Conservation (phyloP, 768 basidiomycete genomes). For the Cystofilobasidium ferigula region DNA sequence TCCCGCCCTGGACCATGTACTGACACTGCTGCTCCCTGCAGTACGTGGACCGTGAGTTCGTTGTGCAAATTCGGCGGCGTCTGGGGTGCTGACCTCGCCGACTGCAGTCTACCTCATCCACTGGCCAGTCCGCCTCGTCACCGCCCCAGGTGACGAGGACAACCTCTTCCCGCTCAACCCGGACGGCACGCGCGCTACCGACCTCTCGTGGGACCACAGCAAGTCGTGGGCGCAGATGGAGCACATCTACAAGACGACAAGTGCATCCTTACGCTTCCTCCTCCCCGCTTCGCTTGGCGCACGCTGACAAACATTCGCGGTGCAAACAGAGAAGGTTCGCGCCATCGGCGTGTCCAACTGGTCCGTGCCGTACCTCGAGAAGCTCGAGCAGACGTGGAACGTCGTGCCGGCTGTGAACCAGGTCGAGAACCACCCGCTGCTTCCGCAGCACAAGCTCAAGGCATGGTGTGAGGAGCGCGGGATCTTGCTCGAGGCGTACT, state of each 20-base stretch:
- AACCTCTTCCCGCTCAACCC: slow-evolving; percentile 15
- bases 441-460: slow-evolving; percentile 48
- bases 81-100: no score
- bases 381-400: slow-evolving; percentile 56
- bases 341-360: slow-evolving; percentile 68
- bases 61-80: no score
- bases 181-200: slow-evolving; percentile 29
- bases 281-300: not conserved
- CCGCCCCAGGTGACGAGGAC: slow-evolving; percentile 9
- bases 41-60: no score
- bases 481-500: slow-evolving; percentile 71
- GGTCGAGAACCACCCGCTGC: slow-evolving; percentile 38
- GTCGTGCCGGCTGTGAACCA: slow-evolving; percentile 70
- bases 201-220: slow-evolving; percentile 28
- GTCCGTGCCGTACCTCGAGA: slow-evolving; percentile 55
- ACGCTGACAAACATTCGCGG: not conserved
- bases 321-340: not conserved
- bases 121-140: slow-evolving; percentile 30
- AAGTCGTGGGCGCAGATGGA: slow-evolving; percentile 34
- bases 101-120: slow-evolving; percentile 28
- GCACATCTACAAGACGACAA: slow-evolving; percentile 23
- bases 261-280: not conserved
- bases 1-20: not conserved
- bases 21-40: not conserved
- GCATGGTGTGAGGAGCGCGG: slow-evolving; percentile 57